Evolutionary conservation across 2,329 filamentous ascomycete species (phyloP).

Genomic region (Xylaria sp.): DNA sequence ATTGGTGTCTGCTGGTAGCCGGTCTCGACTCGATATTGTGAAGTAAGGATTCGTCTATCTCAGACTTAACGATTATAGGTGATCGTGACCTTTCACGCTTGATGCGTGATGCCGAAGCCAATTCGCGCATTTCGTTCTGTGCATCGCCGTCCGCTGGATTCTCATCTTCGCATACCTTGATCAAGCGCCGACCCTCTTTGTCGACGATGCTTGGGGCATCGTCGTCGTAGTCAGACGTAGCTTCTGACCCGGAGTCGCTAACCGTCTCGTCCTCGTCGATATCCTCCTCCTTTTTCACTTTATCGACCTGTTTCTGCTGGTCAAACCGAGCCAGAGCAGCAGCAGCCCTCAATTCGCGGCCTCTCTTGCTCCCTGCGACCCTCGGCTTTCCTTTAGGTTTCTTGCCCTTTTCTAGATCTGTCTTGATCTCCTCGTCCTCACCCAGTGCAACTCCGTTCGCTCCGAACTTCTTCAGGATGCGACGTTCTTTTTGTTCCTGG

Average conservation of each 20-base stretch:
- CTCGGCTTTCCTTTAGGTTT: conserved; percentile 72
- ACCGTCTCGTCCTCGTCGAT: conserved; percentile 45
- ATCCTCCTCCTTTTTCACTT: conserved; percentile 51
- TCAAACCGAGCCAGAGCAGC: conserved; percentile 81
- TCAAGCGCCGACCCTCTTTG: conserved; percentile 71
- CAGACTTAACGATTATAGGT: conserved; percentile 30
- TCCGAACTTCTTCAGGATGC: conserved; percentile 82
- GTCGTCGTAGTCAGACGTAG: conserved; percentile 56
- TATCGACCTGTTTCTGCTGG: conserved; percentile 64
- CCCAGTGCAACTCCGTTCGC: conserved; percentile 75
- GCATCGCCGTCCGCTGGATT: conserved; percentile 64
- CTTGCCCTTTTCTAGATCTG: conserved; percentile 74
- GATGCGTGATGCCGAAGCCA: conserved; percentile 56
- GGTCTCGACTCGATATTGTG: conserved; percentile 21
- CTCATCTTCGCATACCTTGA: conserved; percentile 82
- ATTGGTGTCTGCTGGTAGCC: conserved; percentile 26
- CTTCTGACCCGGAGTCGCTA: conserved; percentile 54
- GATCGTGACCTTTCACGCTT: conserved; percentile 39
- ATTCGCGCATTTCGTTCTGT: conserved; percentile 73
- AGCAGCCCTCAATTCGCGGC: conserved; percentile 79
- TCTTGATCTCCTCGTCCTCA: conserved; percentile 73
- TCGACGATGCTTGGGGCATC: conserved; percentile 72
- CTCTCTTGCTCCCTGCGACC: conserved; percentile 78
- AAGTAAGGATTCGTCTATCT: conserved; percentile 22
- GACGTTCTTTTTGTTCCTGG: conserved; percentile 76